A percentile compares a stretch with the other conserved stretches of the same genome.
Evolutionary conservation across 116 monocot species (phyloP).

Genomic region (Zostera marina): DNA sequence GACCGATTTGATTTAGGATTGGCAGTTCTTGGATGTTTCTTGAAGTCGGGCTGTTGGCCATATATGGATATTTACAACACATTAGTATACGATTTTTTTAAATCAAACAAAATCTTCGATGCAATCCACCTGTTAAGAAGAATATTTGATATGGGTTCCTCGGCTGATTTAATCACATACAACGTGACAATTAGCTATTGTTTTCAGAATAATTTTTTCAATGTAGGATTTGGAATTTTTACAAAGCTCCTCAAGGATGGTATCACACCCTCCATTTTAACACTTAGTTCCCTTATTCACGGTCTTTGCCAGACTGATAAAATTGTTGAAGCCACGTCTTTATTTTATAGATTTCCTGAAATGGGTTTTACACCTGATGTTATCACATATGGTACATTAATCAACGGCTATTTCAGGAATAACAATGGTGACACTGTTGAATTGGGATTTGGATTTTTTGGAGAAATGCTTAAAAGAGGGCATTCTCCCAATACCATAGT

Average conservation of each 20-base stretch:
- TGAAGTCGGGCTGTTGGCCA: slow-evolving; percentile 4
- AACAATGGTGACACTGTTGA: neutral
- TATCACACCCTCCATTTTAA: neutral
- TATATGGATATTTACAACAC: slow-evolving; percentile 9
- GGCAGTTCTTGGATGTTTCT: neutral
- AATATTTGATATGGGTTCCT: slow-evolving; percentile 9
- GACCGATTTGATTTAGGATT: neutral
- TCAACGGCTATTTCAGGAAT: slow-evolving; percentile 1
- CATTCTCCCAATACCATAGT: neutral
- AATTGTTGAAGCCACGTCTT: neutral
- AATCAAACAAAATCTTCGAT: slow-evolving; percentile 1
- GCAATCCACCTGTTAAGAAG: slow-evolving; percentile 9
- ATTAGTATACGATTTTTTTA: slow-evolving; percentile 15
- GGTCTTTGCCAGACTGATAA: neutral
- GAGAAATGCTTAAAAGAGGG: slow-evolving; percentile 12
- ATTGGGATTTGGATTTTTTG: slow-evolving; percentile 10
- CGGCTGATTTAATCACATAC: slow-evolving; percentile 15
- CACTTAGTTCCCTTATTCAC: neutral
- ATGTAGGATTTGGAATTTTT: slow-evolving; percentile 6
- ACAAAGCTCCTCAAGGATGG: too few species aligned
- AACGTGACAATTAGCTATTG: neutral
- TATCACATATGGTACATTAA: too few species aligned
- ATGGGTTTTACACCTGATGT: neutral
- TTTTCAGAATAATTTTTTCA: neutral
- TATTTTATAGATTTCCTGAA: neutral